Conservation (phyloP, 345 rosid genomes). For the Mercurialis annua region DNA sequence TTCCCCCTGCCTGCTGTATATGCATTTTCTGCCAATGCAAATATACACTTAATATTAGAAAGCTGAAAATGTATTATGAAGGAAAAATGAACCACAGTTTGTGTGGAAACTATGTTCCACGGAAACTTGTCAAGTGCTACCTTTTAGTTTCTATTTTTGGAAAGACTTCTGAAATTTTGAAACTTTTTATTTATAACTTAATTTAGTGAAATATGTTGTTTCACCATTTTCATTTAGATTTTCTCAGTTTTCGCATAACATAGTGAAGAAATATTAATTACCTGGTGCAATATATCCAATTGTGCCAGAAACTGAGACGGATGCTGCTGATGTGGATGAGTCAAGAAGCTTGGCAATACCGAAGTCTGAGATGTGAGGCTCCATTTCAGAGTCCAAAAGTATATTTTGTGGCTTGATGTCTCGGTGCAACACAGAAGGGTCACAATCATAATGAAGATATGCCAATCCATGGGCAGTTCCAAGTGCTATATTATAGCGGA, state of each 20-base stretch:
- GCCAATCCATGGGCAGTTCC: constrained; percentile 76
- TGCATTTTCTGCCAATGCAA: constrained; percentile 52
- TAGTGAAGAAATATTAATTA: too few species aligned
- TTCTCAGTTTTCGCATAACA: too few species aligned
- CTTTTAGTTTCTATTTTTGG: too few species aligned
- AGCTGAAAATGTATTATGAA: not conserved
- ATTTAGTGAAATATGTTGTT: too few species aligned
- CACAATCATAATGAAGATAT: constrained; percentile 74
- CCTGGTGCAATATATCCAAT: constrained; percentile 91
- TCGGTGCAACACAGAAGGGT: constrained; percentile 71
- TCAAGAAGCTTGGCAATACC: constrained; percentile 72
- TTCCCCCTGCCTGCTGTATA: constrained; percentile 43
- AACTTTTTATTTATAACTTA: too few species aligned
- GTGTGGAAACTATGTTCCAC: too few species aligned
- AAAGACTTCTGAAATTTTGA: too few species aligned
- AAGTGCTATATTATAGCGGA: constrained; percentile 52
- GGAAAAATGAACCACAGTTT: not conserved
- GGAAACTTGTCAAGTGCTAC: too few species aligned
- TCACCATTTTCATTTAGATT: too few species aligned
- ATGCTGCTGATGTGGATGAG: constrained; percentile 37
- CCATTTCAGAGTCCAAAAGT: constrained; percentile 66
- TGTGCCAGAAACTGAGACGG: constrained; percentile 51
- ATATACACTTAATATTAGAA: not conserved
- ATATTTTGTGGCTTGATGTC: constrained; percentile 83
- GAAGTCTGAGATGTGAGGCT: constrained; percentile 77